Evolutionary conservation across 2,329 filamentous ascomycete genomes (phyloP).

Genomic region (Pseudogymnoascus sp.): DNA sequence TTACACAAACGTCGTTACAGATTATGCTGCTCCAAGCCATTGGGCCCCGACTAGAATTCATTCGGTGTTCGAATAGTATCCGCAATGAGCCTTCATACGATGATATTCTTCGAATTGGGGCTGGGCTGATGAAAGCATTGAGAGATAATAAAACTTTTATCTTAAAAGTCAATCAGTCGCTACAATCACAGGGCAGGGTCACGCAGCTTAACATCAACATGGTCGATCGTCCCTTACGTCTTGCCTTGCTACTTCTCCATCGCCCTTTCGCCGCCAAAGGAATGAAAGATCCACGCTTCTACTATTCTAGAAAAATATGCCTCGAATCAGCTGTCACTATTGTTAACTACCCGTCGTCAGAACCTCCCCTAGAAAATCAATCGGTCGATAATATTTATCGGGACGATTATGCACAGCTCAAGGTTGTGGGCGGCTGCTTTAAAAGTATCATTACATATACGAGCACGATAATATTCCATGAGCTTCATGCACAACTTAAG

Average conservation of each 20-base stretch:
- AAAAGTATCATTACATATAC: constrained; percentile 34
- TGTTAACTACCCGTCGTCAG: constrained; percentile 13
- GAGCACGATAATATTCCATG: constrained; percentile 37
- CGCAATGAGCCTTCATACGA: constrained; percentile 37
- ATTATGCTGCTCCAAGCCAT: constrained; percentile 40
- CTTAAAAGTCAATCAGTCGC: background rate
- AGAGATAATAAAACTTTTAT: constrained; percentile 18
- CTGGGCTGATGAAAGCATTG: constrained; percentile 35
- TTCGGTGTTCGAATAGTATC: constrained; percentile 42
- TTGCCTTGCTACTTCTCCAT: constrained; percentile 50
- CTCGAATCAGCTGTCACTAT: constrained; percentile 35
- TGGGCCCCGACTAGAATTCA: constrained; percentile 36
- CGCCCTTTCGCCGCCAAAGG: constrained; percentile 39
- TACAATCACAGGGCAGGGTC: constrained; percentile 5
- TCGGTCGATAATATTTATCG: constrained; percentile 22
- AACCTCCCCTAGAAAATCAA: background rate
- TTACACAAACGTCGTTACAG: constrained; percentile 45
- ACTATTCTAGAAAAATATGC: constrained; percentile 42
- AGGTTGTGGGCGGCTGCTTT: constrained; percentile 34
- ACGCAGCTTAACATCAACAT: constrained; percentile 32
- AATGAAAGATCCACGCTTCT: constrained; percentile 37
- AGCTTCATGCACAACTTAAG: constrained; percentile 39
- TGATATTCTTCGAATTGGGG: constrained; percentile 40
- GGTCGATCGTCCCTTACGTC: constrained; percentile 43
- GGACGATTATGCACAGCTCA: constrained; percentile 31